phyloP scores from a whole-genome alignment of 495 filamentous ascomycete genomes.

The Lichenothelia convexa region DNA sequence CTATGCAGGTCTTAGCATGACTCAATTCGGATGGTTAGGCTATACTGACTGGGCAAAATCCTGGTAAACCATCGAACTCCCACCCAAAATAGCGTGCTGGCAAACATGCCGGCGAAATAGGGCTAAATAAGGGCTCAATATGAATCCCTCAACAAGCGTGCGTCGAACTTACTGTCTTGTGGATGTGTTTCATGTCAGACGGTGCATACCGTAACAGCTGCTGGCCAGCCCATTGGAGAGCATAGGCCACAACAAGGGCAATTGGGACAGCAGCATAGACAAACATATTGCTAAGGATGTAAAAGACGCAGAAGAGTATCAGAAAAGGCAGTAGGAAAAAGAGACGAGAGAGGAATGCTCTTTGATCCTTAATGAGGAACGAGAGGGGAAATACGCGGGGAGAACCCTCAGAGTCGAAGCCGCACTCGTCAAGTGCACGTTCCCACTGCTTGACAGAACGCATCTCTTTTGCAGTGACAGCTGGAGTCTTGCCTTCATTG shows the following conservation, averaged over 20 bases:
- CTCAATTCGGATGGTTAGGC: neutral
- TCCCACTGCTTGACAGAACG: constrained; percentile 70
- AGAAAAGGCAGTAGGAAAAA: constrained; percentile 82
- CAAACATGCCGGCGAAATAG: constrained; percentile 85
- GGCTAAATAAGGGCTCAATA: constrained; percentile 33
- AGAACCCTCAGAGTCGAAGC: constrained; percentile 64
- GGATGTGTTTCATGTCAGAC: constrained; percentile 66
- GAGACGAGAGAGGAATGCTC: constrained; percentile 58
- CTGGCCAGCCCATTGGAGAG: constrained; percentile 61
- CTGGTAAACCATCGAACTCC: constrained; percentile 53
- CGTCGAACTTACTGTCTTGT: constrained; percentile 52
- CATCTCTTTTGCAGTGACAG: constrained; percentile 71
- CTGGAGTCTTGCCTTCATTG: constrained; percentile 70
- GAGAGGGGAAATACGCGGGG: constrained; percentile 39
- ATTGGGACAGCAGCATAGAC: constrained; percentile 61
- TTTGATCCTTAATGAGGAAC: constrained; percentile 48
- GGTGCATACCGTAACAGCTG: constrained; percentile 65
- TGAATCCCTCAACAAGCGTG: neutral
- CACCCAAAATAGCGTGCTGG: constrained; percentile 69
- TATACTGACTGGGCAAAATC: constrained; percentile 46
- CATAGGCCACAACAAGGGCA: constrained; percentile 42
- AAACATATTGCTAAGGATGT: constrained; percentile 53
- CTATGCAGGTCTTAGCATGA: constrained; percentile 25
- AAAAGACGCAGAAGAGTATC: constrained; percentile 47
- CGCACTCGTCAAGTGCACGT: constrained; percentile 64